These are phyloP conservation scores for Mycosarcoma mackinlayi DNA, from an alignment of 1,284 basidiomycete species.

Conservation along the genomic window DNA sequence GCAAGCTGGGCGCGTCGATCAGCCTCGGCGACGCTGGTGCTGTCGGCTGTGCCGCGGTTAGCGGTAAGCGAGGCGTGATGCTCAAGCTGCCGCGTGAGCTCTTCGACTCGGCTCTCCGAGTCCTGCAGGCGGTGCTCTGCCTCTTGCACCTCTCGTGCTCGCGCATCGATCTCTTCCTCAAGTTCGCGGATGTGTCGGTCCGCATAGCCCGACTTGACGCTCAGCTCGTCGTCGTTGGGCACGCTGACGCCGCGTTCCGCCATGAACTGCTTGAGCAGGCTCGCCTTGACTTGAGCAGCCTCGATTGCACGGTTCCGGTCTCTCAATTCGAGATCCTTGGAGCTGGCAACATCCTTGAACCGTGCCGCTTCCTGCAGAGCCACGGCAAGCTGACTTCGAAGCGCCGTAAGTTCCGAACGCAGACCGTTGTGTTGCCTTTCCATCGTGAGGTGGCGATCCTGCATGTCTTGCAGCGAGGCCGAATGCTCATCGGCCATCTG, in stretches of 20 bases:
- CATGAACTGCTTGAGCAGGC: slow-evolving; percentile 85
- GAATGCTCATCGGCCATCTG: slow-evolving; percentile 68
- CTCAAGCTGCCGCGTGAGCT: slow-evolving; percentile 59
- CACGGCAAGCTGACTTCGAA: slow-evolving; percentile 81
- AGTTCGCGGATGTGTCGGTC: slow-evolving; percentile 61
- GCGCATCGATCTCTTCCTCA: slow-evolving; percentile 62
- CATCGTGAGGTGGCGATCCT: slow-evolving; percentile 74
- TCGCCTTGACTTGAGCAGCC: slow-evolving; percentile 80
- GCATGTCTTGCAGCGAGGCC: slow-evolving; percentile 76
- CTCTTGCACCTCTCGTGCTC: slow-evolving; percentile 55
- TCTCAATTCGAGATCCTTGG: slow-evolving; percentile 75
- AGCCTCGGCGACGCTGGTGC: slow-evolving; percentile 80
- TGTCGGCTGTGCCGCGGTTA: slow-evolving; percentile 75
- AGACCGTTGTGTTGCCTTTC: slow-evolving; percentile 79
- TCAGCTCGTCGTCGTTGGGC: slow-evolving; percentile 65
- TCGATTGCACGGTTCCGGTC: slow-evolving; percentile 78
- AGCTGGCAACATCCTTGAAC: slow-evolving; percentile 70
- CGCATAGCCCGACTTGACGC: slow-evolving; percentile 54
- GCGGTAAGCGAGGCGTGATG: slow-evolving; percentile 69
- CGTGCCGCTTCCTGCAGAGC: slow-evolving; percentile 79
- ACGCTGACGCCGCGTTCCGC: slow-evolving; percentile 75
- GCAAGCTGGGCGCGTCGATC: slow-evolving; percentile 72
- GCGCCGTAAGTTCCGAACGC: slow-evolving; percentile 80
- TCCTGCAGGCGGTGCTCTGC: slow-evolving; percentile 63
- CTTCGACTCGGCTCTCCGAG: slow-evolving; percentile 60